Conservation (phyloP, 306 rosid species). For the Malus sieversii region DNA sequence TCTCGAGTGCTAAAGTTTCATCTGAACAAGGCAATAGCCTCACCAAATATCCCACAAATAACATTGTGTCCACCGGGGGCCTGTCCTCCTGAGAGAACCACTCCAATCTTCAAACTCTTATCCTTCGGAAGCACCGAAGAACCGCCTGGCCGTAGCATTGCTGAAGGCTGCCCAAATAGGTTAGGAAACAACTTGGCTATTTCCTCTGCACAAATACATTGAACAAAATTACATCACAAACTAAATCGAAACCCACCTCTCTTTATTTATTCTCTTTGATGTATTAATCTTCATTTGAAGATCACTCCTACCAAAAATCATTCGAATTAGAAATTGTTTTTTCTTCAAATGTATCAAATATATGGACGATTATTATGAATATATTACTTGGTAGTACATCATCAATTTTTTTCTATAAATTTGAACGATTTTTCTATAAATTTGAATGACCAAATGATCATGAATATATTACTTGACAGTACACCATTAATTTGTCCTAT, state of each 20-base stretch:
- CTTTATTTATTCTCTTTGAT: no score
- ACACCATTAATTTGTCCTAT: no score
- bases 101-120: conserved; percentile 65
- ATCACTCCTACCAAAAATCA: no score
- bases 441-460: no score
- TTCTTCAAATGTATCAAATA: no score
- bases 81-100: conserved; percentile 89
- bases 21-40: background rate
- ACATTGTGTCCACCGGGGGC: conserved; percentile 97
- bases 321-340: no score
- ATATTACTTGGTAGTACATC: no score
- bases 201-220: conserved; percentile 44
- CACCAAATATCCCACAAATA: conserved; percentile 74
- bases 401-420: no score
- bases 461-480: no score
- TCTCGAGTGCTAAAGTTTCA: background rate
- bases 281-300: no score
- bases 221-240: background rate
- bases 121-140: conserved; percentile 14
- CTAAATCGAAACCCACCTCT: background rate
- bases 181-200: conserved; percentile 76
- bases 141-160: conserved; percentile 35
- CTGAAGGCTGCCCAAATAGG: conserved; percentile 77
- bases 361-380: no score
- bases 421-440: no score